Base-by-base conservation (phyloP, 495 filamentous ascomycete genomes). In the Aspergillus conjunctus region DNA sequence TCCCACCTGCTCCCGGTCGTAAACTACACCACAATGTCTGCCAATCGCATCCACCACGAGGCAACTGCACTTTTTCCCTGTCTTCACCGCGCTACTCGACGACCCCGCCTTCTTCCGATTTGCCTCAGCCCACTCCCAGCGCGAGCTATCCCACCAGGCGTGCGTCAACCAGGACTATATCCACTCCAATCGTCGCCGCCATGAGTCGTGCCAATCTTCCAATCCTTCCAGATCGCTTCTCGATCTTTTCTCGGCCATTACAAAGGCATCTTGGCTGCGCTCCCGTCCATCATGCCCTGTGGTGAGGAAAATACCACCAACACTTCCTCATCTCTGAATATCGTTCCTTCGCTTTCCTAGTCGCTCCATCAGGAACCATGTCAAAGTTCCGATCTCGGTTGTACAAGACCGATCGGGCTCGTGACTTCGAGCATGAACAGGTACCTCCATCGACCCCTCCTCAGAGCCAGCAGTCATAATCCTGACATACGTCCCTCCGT, bases 391-490 rank as follows among this genome's bases (percentile, higher is more conserved):
- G 75, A 53, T 63, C 67, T 31, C 62, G 74, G 62, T 65, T 79
- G 56, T 80, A 80, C 54, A 79, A 79, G 54, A 80, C 78, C 61
- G 78, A 80, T 58, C 77, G 78, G 46, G 78, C 78, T 54, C 69
- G 76, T 60, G 78, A 80, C 45, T 80, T 80, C 50, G 78, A 79
- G 56, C 78, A 80, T 70, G 78, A 80, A 65, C 74, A 78, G 69
- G 77, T 80, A 39, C 33, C 45, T 45, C 20, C 7, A 41, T 10
- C 17, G 3, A 0, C 3, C 7, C 21, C 7, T 10, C 26, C n/a
- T 44, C 32, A 55, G 21, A 17, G 4, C 43, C 12, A 51, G 3
- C 32, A 1, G 8, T 48, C 18, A 10, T 53, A 1, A 57, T 31
- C 8, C 30, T 54, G 10, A 41, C n/a, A 10, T 32, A 49, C 46